Evolutionary conservation across 768 basidiomycete genomes (phyloP).

Genomic region (Ephemerocybe angulata): DNA sequence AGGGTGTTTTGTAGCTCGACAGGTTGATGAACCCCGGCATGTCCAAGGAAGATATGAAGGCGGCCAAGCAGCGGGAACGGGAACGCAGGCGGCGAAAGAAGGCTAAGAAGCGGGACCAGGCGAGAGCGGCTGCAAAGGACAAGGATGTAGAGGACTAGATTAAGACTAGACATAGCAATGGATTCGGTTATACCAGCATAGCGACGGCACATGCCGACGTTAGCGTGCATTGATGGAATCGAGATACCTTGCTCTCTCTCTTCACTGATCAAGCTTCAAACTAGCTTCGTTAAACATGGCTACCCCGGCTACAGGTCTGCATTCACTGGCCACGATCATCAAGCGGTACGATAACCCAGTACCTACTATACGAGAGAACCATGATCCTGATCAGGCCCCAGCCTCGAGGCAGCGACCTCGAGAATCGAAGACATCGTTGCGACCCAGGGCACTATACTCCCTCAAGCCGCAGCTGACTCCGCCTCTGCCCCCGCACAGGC

Average conservation of each 20-base stretch:
- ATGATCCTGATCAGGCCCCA: slow-evolving; percentile 33
- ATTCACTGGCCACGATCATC: slow-evolving; percentile 78
- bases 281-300: slow-evolving; percentile 15
- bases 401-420: slow-evolving; percentile 90
- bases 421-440: slow-evolving; percentile 88
- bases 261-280: background rate
- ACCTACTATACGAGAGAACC: slow-evolving; percentile 5
- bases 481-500: slow-evolving; percentile 1
- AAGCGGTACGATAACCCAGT: slow-evolving; percentile 54
- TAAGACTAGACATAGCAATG: too few species aligned
- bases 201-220: slow-evolving; percentile 4
- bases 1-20: slow-evolving; percentile 54
- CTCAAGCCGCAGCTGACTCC: slow-evolving; percentile 12
- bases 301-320: slow-evolving; percentile 47
- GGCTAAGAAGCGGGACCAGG: slow-evolving; percentile 60
- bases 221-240: background rate
- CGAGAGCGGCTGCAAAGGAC: slow-evolving; percentile 23
- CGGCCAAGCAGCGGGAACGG: slow-evolving; percentile 72
- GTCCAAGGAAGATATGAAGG: slow-evolving; percentile 63
- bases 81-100: slow-evolving; percentile 76
- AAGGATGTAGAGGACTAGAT: slow-evolving; percentile 11
- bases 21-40: slow-evolving; percentile 69
- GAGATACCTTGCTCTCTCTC: background rate
- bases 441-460: slow-evolving; percentile 27
- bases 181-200: too few species aligned